These are phyloP conservation scores for Grigorovia humatica DNA, from an alignment of 805 yeast species.

Conservation along the genomic window DNA sequence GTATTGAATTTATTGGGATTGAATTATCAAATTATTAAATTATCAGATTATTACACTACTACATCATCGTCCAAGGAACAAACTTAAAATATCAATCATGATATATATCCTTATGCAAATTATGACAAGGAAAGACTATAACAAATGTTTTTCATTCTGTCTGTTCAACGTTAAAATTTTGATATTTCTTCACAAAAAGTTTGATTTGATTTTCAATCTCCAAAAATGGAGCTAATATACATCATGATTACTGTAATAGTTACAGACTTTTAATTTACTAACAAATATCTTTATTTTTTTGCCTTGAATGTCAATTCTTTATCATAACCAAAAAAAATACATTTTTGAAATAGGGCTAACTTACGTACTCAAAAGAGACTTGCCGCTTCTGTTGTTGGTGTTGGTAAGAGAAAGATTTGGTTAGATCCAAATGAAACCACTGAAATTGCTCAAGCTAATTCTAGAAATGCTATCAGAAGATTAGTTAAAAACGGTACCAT, in stretches of 20 bases:
- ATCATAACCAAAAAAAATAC: not conserved
- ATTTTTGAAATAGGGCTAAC: constrained; percentile 53
- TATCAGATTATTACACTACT: too few relatives aligned
- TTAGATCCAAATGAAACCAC: constrained; percentile 96
- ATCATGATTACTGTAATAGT: too few relatives aligned
- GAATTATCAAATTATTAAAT: too few relatives aligned
- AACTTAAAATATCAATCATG: too few relatives aligned
- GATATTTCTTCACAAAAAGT: too few relatives aligned
- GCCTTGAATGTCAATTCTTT: not conserved
- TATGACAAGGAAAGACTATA: too few relatives aligned
- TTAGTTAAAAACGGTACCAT: constrained; percentile 95
- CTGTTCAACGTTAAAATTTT: too few relatives aligned
- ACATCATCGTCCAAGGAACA: too few relatives aligned
- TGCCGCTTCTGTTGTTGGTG: constrained; percentile 98
- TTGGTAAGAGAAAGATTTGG: constrained; percentile 99
- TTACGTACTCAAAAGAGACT: constrained; percentile 98
- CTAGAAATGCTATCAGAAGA: constrained; percentile 95
- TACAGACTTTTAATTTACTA: not conserved
- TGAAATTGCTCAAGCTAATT: constrained; percentile 95
- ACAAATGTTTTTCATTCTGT: too few relatives aligned
- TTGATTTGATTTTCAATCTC: too few relatives aligned
- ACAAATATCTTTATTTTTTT: not conserved
- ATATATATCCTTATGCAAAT: too few relatives aligned
- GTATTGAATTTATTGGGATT: not conserved
- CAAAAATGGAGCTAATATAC: too few relatives aligned